Percentiles rank a stretch among this genome's conserved stretches.
phyloP scores from a whole-genome alignment of 1,139 yeast genomes.

The Martiniozyma asiatica region DNA sequence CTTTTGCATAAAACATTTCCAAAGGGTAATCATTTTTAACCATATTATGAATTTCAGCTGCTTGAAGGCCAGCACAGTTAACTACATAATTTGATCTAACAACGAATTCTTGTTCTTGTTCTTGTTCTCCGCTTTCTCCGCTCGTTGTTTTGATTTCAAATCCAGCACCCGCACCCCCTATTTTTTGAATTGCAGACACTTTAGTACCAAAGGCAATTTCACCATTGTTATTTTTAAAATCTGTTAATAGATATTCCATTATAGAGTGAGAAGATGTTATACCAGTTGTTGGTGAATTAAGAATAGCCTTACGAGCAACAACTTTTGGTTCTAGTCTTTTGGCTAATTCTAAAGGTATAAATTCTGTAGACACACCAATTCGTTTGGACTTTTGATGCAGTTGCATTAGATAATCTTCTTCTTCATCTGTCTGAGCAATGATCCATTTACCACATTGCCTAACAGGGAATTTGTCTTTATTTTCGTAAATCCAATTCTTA shows the following conservation, averaged over 20 bases:
- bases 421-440: conserved; percentile 65
- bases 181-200: too few species aligned
- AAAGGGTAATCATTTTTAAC: conserved; percentile 37
- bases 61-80: conserved; percentile 71
- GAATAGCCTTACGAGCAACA: conserved; percentile 44
- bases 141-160: too few species aligned
- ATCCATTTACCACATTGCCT: conserved; percentile 76
- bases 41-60: conserved; percentile 57
- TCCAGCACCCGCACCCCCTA: too few species aligned
- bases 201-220: conserved; percentile 53
- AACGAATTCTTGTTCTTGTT: conserved; percentile 29
- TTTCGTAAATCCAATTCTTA: conserved; percentile 47
- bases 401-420: conserved; percentile 44
- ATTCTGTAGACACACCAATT: conserved; percentile 47
- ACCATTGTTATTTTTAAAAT: conserved; percentile 46
- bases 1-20: conserved; percentile 63
- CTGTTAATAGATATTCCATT: conserved; percentile 45
- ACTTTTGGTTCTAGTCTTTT: conserved; percentile 31
- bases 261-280: conserved; percentile 73
- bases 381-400: conserved; percentile 36
- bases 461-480: conserved; percentile 34
- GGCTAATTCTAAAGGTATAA: conserved; percentile 37
- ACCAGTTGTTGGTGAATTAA: conserved; percentile 79
- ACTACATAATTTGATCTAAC: conserved; percentile 48
- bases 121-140: too few species aligned